These are phyloP conservation scores for Leccinum aurantiacum DNA, from an alignment of 768 basidiomycete genomes.

Conservation along the genomic window DNA sequence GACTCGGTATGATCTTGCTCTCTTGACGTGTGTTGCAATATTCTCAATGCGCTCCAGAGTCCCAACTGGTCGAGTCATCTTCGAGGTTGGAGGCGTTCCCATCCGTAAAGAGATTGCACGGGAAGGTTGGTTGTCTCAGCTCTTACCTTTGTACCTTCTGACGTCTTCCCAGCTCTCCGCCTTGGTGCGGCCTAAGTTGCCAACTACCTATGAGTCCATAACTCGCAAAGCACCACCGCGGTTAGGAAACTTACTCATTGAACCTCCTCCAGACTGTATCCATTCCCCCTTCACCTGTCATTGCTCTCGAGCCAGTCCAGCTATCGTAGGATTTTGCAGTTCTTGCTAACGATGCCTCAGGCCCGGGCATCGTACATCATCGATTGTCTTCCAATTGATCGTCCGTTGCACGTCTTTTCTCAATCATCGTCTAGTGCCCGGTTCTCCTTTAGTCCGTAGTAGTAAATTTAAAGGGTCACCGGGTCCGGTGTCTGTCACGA, in stretches of 20 bases:
- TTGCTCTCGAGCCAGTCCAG: constrained; percentile 11
- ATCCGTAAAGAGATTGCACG: constrained; percentile 91
- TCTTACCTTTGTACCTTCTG: neutral
- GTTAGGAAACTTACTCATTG: constrained; percentile 63
- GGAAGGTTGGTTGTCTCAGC: constrained; percentile 57
- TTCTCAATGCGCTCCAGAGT: constrained; percentile 50
- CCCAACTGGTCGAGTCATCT: constrained; percentile 84
- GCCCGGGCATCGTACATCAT: too few species aligned
- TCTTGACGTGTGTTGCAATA: neutral
- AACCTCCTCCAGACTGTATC: constrained; percentile 29
- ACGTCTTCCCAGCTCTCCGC: constrained; percentile 61
- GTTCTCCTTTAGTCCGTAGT: too few species aligned
- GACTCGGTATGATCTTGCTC: constrained; percentile 58
- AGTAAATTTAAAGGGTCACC: too few species aligned
- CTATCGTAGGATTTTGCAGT: constrained; percentile 6
- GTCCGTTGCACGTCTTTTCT: too few species aligned
- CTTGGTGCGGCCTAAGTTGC: constrained; percentile 84
- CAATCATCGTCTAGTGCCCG: too few species aligned
- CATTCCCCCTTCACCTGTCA: constrained; percentile 13
- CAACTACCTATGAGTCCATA: constrained; percentile 87
- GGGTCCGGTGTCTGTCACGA: too few species aligned
- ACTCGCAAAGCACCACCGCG: constrained; percentile 65
- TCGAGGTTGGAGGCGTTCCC: constrained; percentile 88
- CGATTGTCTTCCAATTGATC: too few species aligned
- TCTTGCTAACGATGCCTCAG: neutral